Evolutionary conservation across 805 yeast genomes (phyloP), one percentile per base, ranked within the genome.

Genomic region (Candida lessepsii): DNA sequence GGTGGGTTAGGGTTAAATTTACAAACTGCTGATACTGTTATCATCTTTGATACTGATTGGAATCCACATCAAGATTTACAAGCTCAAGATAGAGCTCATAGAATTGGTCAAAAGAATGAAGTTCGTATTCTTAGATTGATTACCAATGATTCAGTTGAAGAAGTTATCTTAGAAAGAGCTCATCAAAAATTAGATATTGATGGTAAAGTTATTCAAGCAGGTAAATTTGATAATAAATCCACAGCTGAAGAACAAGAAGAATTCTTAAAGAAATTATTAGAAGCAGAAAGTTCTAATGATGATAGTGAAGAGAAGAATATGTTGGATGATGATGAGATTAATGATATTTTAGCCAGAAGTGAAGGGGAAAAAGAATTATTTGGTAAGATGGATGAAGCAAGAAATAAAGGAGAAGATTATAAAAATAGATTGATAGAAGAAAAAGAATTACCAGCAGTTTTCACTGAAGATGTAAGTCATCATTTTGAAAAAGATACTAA

Each of bases 11-110:
- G 95, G 56, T 73, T 86, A 54, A 86, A 86, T 61, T 76, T 86
- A 59, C 95, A 86, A 66, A 84, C 90, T 18, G 95, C 95, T 3
- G 95, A 86, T 58, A 86, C 95, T 0, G 95, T 86, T 43, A 80
- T 86, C 47, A 86, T 86, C 47, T 86, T 85, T 58, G 95, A 86
- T 60, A 83, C 91, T 11, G 95, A 86, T 66, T 86, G 95, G 95
- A 86, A 86, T 57, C 95, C 95, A 7, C 95, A 86, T 65, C 95
- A 86, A 62, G 95, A 86, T 78, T 76, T 86, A 56, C 95, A 86
- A 60, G 95, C 93, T 1, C 95, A 86, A 63, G 95, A 86, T 63
- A 75, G 95, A 70, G 95, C 95, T 1, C 95, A 86, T 61, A 78
- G 95, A 73, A 86, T 86, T 60, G 95, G 95, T 31, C 95, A 86